Evolutionary conservation across 2,329 filamentous ascomycete species (phyloP), one percentile per base, ranked within the genome.

Genomic region (Orbilia brochopaga): DNA sequence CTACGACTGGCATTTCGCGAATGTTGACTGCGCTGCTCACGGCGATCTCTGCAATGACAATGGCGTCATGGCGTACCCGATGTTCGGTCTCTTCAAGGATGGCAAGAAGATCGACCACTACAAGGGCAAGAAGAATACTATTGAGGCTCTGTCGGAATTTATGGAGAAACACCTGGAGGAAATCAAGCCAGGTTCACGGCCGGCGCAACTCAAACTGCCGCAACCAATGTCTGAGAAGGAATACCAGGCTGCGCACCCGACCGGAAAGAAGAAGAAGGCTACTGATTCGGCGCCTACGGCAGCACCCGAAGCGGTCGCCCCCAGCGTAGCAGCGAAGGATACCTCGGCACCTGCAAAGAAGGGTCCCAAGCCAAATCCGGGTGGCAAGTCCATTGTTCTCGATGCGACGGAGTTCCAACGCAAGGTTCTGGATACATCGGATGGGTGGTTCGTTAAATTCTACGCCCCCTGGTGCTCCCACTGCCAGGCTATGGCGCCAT

Each of bases 371-470:
- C 86, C 90, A 21, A 97, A 99, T 75, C 85, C 86, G 2, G 83
- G 88, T 44, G 94, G 94, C 5, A 82, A 85, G 15, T 95, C 91
- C 5, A 83, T 91, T 35, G 81, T 87, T 5, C 84, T 99, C 58
- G 92, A 87, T 1, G 88, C 90, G 0, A 92, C 97, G 78, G 90
- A 83, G 74, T 99, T 99, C 82, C 89, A 95, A 78, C 87, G 86
- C 66, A 83, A 89, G 40, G 92, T 99, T 52, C 96, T 91, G 1
- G 90, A 88, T 79, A 92, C 91, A 0, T 87, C 90, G 74, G 92
- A 97, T 74, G 89, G 92, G 4, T 99, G 94, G 94, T 97, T 99
- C 78, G 87, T 99, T 83, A 99, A 99, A 80, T 97, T 99, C 79
- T 97, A 97, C 79, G 92, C 91, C 17, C 95, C 94, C 4, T 97